Percentiles rank a stretch among this genome's conserved stretches.
Conservation (phyloP, 306 rosid genomes). For the Leucaena leucocephala region DNA sequence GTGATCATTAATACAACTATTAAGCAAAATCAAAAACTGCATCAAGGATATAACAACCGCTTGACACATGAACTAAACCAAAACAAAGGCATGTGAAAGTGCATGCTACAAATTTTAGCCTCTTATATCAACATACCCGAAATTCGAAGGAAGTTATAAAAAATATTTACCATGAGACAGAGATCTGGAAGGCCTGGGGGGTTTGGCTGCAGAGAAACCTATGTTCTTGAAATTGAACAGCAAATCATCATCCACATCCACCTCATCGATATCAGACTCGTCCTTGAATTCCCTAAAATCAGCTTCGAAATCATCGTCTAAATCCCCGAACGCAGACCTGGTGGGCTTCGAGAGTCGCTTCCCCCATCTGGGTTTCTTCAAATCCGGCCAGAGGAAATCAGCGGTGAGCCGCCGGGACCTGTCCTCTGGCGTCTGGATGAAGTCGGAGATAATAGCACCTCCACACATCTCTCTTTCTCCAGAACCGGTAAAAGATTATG, state of each 20-base stretch:
- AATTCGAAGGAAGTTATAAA: background rate
- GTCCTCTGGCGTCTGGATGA: conserved; percentile 46
- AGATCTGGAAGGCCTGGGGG: conserved; percentile 27
- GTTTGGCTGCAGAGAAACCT: conserved; percentile 49
- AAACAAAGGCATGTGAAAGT: background rate
- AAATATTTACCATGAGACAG: conserved; percentile 47
- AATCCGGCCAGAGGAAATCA: conserved; percentile 61
- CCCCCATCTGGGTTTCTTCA: conserved; percentile 47
- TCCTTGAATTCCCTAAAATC: conserved; percentile 81
- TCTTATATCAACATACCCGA: background rate
- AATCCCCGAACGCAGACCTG: conserved; percentile 43
- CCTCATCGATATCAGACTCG: conserved; percentile 58
- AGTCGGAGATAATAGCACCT: conserved; percentile 85
- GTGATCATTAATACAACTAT: background rate
- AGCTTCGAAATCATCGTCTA: conserved; percentile 74
- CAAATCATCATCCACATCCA: conserved; percentile 41
- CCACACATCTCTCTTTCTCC: conserved; percentile 64
- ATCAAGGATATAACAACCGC: background rate
- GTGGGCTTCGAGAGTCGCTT: conserved; percentile 41
- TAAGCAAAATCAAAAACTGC: background rate
- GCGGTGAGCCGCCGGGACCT: conserved; percentile 54
- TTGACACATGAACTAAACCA: background rate
- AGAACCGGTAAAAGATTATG: background rate
- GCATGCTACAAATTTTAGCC: background rate
- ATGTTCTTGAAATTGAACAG: conserved; percentile 50